phyloP scores from a whole-genome alignment of 345 rosid species.

The Dimocarpus longan region DNA sequence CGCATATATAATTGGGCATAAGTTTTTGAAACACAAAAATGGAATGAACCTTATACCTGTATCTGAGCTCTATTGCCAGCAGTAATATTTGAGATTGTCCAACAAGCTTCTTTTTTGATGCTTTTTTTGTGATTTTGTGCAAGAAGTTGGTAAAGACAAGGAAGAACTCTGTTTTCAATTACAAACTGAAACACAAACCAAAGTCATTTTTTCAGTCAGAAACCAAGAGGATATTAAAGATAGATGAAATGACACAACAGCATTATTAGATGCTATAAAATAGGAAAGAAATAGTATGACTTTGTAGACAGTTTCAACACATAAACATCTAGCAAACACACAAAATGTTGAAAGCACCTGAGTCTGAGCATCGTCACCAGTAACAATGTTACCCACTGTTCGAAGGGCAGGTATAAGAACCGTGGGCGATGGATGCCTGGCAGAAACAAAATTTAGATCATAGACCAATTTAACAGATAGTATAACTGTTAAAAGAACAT shows the following conservation, averaged over 20 bases:
- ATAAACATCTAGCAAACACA: neutral
- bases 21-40: neutral
- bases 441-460: constrained; percentile 28
- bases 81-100: constrained; percentile 92
- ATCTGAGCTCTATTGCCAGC: constrained; percentile 80
- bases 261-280: constrained; percentile 8
- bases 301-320: neutral
- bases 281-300: constrained; percentile 3
- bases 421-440: constrained; percentile 78
- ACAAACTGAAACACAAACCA: constrained; percentile 55
- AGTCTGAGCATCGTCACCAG: constrained; percentile 88
- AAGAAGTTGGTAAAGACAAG: constrained; percentile 67
- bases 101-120: constrained; percentile 87
- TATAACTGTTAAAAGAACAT: constrained; percentile 7
- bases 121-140: constrained; percentile 80
- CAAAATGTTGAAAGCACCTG: constrained; percentile 49
- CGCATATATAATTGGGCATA: neutral
- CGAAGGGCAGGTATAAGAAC: constrained; percentile 88
- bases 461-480: constrained; percentile 10
- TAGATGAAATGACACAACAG: neutral
- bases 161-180: constrained; percentile 70
- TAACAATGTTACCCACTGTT: constrained; percentile 79
- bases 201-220: neutral
- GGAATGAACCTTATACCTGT: constrained; percentile 50
- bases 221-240: neutral